Conservation (phyloP, 768 basidiomycete genomes). For the Epithele typhae region DNA sequence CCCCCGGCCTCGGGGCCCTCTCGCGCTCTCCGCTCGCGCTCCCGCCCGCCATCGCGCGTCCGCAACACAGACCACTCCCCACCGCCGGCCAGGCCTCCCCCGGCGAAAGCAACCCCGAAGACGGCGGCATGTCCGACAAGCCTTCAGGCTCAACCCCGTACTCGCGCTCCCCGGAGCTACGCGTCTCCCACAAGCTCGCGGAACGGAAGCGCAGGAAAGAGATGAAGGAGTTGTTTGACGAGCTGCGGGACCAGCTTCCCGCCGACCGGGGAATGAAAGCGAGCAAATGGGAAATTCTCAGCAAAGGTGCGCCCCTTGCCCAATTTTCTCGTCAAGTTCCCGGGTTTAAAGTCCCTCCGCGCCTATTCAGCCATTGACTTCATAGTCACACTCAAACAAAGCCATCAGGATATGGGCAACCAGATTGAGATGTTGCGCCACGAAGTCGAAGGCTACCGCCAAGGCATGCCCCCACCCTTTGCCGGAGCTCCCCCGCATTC, state of each 20-base stretch:
- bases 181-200: conserved; percentile 95
- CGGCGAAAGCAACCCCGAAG: conserved; percentile 15
- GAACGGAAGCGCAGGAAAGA: conserved; percentile 97
- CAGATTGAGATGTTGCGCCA: conserved; percentile 78
- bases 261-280: conserved; percentile 93
- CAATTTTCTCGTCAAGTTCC: too few species aligned
- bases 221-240: conserved; percentile 99
- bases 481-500: conserved; percentile 43
- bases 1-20: conserved; percentile 41
- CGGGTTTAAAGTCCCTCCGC: too few species aligned
- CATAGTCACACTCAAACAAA: conserved; percentile 72
- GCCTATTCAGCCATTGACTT: conserved; percentile 74
- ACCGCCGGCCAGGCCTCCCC: conserved; percentile 23
- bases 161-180: conserved; percentile 90
- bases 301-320: conserved; percentile 73
- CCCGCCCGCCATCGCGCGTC: conserved; percentile 66
- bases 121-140: conserved; percentile 32
- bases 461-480: conserved; percentile 48
- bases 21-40: conserved; percentile 59
- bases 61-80: conserved; percentile 36
- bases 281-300: conserved; percentile 98
- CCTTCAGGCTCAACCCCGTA: conserved; percentile 70
- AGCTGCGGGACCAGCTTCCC: conserved; percentile 88
- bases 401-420: conserved; percentile 69
- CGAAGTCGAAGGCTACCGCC: conserved; percentile 62